These are phyloP conservation scores for Vitis labrusca DNA, from an alignment of 164 flowering plant genomes.

Conservation along the genomic window DNA sequence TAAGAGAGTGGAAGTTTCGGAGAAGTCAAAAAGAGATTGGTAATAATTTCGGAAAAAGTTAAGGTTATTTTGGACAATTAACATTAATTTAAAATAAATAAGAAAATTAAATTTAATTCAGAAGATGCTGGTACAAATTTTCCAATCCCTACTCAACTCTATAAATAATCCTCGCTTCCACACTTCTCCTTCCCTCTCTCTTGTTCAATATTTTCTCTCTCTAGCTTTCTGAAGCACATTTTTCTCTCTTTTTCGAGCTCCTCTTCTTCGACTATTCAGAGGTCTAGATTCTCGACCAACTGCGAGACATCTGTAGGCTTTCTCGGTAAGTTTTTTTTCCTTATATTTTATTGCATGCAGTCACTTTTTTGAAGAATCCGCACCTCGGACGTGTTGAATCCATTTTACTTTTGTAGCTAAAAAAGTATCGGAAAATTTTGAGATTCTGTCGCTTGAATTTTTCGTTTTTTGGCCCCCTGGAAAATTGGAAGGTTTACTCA, in stretches of 20 bases:
- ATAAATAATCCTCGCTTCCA: conserved; percentile 22
- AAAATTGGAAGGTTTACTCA: too few relatives aligned
- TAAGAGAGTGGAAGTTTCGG: too few relatives aligned
- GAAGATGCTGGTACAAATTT: neutral
- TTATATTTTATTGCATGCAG: neutral
- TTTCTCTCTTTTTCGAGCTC: neutral
- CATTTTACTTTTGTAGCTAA: too few relatives aligned
- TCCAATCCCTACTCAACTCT: conserved; percentile 3
- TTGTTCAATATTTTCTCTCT: neutral
- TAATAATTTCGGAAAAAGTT: too few relatives aligned
- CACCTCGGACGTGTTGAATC: too few relatives aligned
- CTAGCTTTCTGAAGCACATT: neutral
- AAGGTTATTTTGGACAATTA: too few relatives aligned
- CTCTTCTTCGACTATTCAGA: neutral
- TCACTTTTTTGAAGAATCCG: neutral
- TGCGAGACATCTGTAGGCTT: neutral
- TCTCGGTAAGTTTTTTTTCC: neutral
- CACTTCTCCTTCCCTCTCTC: conserved; percentile 1
- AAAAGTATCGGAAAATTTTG: too few relatives aligned
- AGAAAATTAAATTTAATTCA: too few relatives aligned
- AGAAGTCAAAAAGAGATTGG: too few relatives aligned
- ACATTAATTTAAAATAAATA: too few relatives aligned
- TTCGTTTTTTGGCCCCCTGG: too few relatives aligned
- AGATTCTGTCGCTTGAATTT: too few relatives aligned
- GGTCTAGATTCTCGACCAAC: neutral